A percentile compares a stretch with the other conserved stretches of the same genome.
phyloP scores from a whole-genome alignment of 129 eudicot species.

The Artemisia argyi region DNA sequence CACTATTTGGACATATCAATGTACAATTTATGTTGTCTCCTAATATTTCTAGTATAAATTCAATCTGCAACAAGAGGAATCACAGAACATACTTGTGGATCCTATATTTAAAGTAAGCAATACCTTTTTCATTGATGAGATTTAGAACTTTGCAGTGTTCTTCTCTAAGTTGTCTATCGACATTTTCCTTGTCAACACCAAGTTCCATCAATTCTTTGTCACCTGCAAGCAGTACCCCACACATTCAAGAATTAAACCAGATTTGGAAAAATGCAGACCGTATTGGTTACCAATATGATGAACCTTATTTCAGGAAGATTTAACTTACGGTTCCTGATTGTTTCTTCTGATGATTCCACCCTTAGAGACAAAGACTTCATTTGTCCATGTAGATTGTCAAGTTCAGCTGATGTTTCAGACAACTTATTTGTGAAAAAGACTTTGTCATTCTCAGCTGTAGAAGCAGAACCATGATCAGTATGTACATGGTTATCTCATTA shows the following conservation, averaged over 20 bases:
- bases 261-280: constrained; percentile 6
- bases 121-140: constrained; percentile 75
- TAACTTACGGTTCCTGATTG: constrained; percentile 57
- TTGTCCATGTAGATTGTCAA: constrained; percentile 64
- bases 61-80: too few relatives aligned
- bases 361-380: constrained; percentile 68
- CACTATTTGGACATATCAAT: too few relatives aligned
- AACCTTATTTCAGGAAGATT: constrained; percentile 11
- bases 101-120: neutral
- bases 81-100: too few relatives aligned
- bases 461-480: constrained; percentile 22
- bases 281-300: neutral
- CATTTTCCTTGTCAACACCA: constrained; percentile 52
- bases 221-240: constrained; percentile 54
- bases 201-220: constrained; percentile 68
- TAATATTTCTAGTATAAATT: too few relatives aligned
- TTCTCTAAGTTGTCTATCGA: constrained; percentile 48
- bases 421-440: constrained; percentile 51
- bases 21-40: too few relatives aligned
- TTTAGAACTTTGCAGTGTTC: constrained; percentile 51
- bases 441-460: constrained; percentile 87
- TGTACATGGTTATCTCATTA: constrained; percentile 15
- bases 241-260: constrained; percentile 8
- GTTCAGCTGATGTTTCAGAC: constrained; percentile 61
- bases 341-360: constrained; percentile 74